These are phyloP conservation scores for Thuja plicata DNA, from an alignment of 83 land plant genomes.

Conservation along the genomic window DNA sequence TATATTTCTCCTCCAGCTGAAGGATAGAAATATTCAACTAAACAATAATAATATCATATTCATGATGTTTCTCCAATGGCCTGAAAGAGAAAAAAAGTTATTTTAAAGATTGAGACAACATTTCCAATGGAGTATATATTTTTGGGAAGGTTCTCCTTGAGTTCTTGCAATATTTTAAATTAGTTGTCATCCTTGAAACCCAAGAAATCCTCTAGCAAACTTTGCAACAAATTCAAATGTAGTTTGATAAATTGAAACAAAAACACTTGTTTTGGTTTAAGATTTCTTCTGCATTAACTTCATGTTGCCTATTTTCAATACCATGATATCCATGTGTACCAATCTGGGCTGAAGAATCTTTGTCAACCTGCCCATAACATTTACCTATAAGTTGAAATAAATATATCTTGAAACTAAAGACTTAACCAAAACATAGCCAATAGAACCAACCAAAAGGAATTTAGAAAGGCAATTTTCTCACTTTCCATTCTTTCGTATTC, in stretches of 20 bases:
- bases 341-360: neutral
- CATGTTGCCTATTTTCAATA: neutral
- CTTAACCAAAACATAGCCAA: too few species aligned
- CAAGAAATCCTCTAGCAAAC: slow-evolving; percentile 38
- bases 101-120: too few species aligned
- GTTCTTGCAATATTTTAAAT: slow-evolving; percentile 1
- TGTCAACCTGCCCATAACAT: neutral
- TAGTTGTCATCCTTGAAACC: slow-evolving; percentile 27
- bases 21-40: too few species aligned
- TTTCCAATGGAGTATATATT: slow-evolving; percentile 11
- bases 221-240: slow-evolving; percentile 44
- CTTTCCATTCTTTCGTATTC: slow-evolving; percentile 6
- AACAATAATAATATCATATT: too few species aligned
- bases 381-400: neutral
- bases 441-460: slow-evolving; percentile 6
- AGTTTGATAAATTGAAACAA: slow-evolving; percentile 27
- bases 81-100: too few species aligned
- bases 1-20: too few species aligned
- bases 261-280: slow-evolving; percentile 17
- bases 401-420: neutral
- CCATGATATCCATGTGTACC: neutral
- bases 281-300: neutral
- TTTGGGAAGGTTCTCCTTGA: neutral
- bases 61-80: too few species aligned
- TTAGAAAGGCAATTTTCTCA: slow-evolving; percentile 9